Base-by-base conservation (phyloP, 148 eudicot species). In the Vaccinium myrtillus region DNA sequence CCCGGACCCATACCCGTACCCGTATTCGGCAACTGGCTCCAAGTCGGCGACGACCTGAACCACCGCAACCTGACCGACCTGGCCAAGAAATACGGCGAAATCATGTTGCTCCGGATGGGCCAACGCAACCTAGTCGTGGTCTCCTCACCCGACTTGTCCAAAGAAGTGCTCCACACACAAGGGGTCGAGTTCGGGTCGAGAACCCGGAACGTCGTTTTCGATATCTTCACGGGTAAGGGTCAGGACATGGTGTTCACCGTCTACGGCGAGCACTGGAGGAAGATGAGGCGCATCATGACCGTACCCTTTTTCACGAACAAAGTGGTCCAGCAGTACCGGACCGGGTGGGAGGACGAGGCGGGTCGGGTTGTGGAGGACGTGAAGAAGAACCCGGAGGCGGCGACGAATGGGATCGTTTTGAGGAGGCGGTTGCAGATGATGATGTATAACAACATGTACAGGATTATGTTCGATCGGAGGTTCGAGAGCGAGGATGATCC, bases 181-280 rank as follows among this genome's bases (percentile, higher is more conserved):
- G 98, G 98, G 0, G 94, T 90, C 15, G 98, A 94, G 56, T 94
- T 94, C 85, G 98, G 95, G 8, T 93, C 98, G 6, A 75, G 98
- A 5, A 91, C 95, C 4, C 75, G 98, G 0, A 94, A 94, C 86
- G 94, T 94, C 0, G 98, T 94, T 0, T 92, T 92, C 69, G 98
- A 94, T 27, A 94, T 94, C 8, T 94, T 94, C 82, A 94, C 98
- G 6, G 98, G 95, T 0, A 90, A 92, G 18, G 98, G 98, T 0
- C 98, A 93, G 82, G 98, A 94, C 81, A 90, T 94, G 94, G 95
- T 94, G 50, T 94, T 94, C 87, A 90, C 95, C 1, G 98, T 91
- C 0, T 93, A 94, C 86, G 94, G 98, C 4, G 94, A 93, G 82
- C 98, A 94, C 87, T 94, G 98, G 95, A 75, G 98, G 75, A 94